Conservation (phyloP, 352 stramenopile species). For the Pythium chondricola region DNA sequence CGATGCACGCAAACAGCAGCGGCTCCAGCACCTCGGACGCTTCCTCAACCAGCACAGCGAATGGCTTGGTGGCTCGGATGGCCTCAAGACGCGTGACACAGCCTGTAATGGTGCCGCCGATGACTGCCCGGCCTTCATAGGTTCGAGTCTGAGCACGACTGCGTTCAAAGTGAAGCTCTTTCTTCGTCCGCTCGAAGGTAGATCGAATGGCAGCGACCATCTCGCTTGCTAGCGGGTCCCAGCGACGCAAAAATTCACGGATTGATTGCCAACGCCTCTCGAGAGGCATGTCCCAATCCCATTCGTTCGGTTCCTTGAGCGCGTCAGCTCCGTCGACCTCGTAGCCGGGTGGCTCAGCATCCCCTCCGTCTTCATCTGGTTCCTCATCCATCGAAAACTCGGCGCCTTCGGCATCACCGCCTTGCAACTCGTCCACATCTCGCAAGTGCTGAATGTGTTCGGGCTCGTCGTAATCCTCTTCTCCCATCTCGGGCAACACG, state of each 20-base stretch:
- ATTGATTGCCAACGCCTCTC: conserved; percentile 49
- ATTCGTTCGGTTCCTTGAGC: conserved; percentile 19
- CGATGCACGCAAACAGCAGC: conserved; percentile 80
- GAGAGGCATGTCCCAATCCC: conserved; percentile 71
- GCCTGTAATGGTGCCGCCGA: conserved; percentile 84
- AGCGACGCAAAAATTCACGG: conserved; percentile 20
- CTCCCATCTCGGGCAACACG: conserved; percentile 22
- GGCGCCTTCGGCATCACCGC: conserved; percentile 21
- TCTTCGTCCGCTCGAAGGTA: conserved; percentile 29
- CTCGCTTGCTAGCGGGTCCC: conserved; percentile 16
- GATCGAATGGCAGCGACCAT: conserved; percentile 24
- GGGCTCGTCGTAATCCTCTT: conserved; percentile 70
- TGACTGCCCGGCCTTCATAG: conserved; percentile 82
- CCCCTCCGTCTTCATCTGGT: neutral
- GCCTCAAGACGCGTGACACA: conserved; percentile 79
- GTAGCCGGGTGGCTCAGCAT: neutral
- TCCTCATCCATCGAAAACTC: conserved; percentile 18
- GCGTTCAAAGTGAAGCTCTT: conserved; percentile 52
- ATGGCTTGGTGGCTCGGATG: conserved; percentile 78
- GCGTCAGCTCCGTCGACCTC: neutral
- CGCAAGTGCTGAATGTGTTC: conserved; percentile 80
- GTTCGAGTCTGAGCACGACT: conserved; percentile 56
- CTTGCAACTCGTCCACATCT: conserved; percentile 69
- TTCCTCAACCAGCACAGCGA: conserved; percentile 85
- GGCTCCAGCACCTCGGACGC: conserved; percentile 85